These are phyloP conservation scores for Penicillium arizonense DNA, from an alignment of 495 filamentous ascomycete species.

Conservation along the genomic window DNA sequence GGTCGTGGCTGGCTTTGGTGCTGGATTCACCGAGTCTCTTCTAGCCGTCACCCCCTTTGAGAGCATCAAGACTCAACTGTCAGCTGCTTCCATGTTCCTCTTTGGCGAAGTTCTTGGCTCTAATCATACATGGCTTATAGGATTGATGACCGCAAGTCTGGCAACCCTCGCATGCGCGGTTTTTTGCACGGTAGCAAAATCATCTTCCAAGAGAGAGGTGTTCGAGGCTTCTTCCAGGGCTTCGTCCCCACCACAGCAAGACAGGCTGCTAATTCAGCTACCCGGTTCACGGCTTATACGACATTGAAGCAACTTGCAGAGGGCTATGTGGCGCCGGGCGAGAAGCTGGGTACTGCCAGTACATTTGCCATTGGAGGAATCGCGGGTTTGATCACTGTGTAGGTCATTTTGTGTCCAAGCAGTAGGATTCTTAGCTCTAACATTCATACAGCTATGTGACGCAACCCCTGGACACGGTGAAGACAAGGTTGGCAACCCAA, in stretches of 20 bases:
- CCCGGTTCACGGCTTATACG: conserved; percentile 86
- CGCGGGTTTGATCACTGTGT: conserved; percentile 92
- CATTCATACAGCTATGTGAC: conserved; percentile 53
- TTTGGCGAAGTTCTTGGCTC: neutral
- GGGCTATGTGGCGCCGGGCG: conserved; percentile 87
- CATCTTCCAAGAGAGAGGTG: conserved; percentile 82
- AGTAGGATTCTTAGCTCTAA: neutral
- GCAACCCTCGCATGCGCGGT: conserved; percentile 83
- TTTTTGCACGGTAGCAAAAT: conserved; percentile 88
- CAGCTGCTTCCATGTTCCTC: conserved; percentile 11
- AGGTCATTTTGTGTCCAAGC: conserved; percentile 35
- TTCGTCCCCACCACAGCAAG: conserved; percentile 92
- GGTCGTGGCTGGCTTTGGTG: conserved; percentile 91
- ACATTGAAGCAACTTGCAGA: conserved; percentile 87
- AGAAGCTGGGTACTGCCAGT: conserved; percentile 85
- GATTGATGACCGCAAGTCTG: conserved; percentile 91
- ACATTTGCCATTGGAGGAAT: conserved; percentile 91
- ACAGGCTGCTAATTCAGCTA: conserved; percentile 91
- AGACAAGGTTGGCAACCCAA: conserved; percentile 62
- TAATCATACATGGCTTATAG: conserved; percentile 32
- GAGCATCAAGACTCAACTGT: conserved; percentile 95
- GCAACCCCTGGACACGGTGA: conserved; percentile 92
- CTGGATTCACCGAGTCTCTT: conserved; percentile 89
- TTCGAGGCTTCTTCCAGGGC: conserved; percentile 93
- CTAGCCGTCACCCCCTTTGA: conserved; percentile 96